Evolutionary conservation across 805 yeast species (phyloP).

Genomic region (Metschnikowia peoriensis): DNA sequence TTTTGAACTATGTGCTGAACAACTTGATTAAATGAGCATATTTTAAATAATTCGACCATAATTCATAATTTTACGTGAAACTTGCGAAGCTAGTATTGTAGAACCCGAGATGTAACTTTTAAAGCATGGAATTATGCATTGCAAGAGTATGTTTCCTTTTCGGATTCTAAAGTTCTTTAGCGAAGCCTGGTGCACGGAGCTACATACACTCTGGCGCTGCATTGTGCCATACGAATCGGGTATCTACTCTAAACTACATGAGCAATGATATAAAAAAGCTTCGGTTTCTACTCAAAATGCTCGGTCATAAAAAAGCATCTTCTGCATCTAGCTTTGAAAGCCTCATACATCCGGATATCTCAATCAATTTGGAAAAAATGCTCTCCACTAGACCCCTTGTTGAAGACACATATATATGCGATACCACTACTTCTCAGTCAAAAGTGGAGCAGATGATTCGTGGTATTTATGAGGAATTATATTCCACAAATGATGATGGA

Average conservation of each 20-base stretch:
- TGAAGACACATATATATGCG: slow-evolving; percentile 26
- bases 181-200: slow-evolving; percentile 4
- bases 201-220: slow-evolving; percentile 1
- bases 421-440: slow-evolving; percentile 38
- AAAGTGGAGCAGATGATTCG: slow-evolving; percentile 28
- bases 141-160: not conserved
- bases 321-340: slow-evolving; percentile 18
- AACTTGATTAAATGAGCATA: slow-evolving; percentile 7
- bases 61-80: not conserved
- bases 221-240: slow-evolving; percentile 10
- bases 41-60: too few species aligned
- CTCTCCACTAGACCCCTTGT: slow-evolving; percentile 11
- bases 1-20: slow-evolving; percentile 15
- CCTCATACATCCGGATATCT: slow-evolving; percentile 11
- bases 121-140: not conserved
- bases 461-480: slow-evolving; percentile 27
- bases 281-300: slow-evolving; percentile 10
- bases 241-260: slow-evolving; percentile 5
- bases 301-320: slow-evolving; percentile 2
- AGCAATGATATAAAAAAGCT: slow-evolving; percentile 9
- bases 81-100: not conserved
- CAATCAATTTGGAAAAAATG: slow-evolving; percentile 10
- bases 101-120: not conserved
- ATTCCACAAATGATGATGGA: slow-evolving; percentile 11
- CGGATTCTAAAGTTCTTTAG: not conserved